Evolutionary conservation across 768 basidiomycete genomes (phyloP).

Genomic region (Lentinula edodes): DNA sequence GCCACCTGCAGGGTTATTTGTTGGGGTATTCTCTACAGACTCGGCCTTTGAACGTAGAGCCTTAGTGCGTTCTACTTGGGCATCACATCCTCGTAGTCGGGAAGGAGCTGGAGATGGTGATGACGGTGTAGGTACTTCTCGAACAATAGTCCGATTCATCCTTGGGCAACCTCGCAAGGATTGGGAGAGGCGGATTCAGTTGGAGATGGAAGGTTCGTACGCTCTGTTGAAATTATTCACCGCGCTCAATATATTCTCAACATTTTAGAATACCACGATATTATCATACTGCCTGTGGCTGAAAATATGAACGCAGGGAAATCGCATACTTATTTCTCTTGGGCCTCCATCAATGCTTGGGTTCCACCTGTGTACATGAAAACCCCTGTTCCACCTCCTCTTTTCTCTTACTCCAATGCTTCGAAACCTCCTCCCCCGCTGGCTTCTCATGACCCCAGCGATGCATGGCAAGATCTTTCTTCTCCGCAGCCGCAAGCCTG

Average conservation of each 20-base stretch:
- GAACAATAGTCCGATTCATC: constrained; percentile 85
- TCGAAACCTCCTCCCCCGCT: constrained; percentile 51
- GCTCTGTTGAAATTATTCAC: constrained; percentile 1
- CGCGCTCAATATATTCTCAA: constrained; percentile 7
- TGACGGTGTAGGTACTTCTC: constrained; percentile 67
- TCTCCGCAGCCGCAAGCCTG: constrained; percentile 47
- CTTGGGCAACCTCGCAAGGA: constrained; percentile 78
- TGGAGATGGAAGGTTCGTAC: constrained; percentile 87
- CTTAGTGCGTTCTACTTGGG: constrained; percentile 86
- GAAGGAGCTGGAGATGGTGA: constrained; percentile 68
- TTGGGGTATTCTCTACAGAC: constrained; percentile 90
- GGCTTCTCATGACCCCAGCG: constrained; percentile 67
- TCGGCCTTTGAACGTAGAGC: constrained; percentile 79
- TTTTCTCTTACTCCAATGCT: constrained; percentile 63
- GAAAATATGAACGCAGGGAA: constrained; percentile 99
- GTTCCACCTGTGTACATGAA: constrained; percentile 73
- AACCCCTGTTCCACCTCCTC: constrained; percentile 36
- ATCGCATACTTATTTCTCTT: constrained; percentile 85
- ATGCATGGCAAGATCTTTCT: constrained; percentile 46
- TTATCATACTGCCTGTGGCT: constrained; percentile 72
- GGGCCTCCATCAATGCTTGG: constrained; percentile 89
- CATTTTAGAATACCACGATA: constrained; percentile 71
- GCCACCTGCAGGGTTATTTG: constrained; percentile 78
- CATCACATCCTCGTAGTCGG: constrained; percentile 74
- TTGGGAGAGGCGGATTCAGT: constrained; percentile 71